Base-by-base conservation (phyloP, 139 green algal genomes). In the Chlamydomonas sp. region DNA sequence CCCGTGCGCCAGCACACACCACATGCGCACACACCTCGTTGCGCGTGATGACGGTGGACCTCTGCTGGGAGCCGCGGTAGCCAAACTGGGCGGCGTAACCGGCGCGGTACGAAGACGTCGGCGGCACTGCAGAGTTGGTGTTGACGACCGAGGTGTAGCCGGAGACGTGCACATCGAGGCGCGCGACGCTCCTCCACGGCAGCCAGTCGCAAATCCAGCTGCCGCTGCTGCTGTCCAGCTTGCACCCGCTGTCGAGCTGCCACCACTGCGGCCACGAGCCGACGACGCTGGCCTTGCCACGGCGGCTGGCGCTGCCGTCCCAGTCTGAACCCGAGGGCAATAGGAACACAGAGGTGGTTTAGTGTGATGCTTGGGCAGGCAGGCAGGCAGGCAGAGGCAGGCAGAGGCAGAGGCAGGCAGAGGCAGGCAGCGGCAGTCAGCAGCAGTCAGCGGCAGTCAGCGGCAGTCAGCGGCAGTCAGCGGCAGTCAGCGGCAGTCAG, bases 51-150 rank as follows among this genome's bases (percentile, higher is more conserved):
- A 36, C 72, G 64, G 85, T 82, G 37, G 24, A 74, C 2, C 81
- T 68, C 1, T 61, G 48, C 10, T 72, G 48, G 8, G n/a, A n/a
- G 4, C 58, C 58, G 1, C 54, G n/a, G 50, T 65, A 48, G 16
- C 82, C 82, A 73, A 85, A 88, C 49, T 78, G 74, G 1, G 80
- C 73, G 28, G 82, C 76, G 47, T 79, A 87, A 37, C 82, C 79
- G 3, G 61, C 33, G 13, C 49, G 30, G 70, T 76, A 70, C 36
- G 34, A 3, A 16, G 65, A 38, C 20, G 33, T 43, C 10, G 78
- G 74, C 3, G 74, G 65, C 37, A 81, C 67, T 31, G 77, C 67
- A 35, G 28, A 63, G 60, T 47, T 43, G 6, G 28, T 70, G 48
- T 68, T 36, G 37, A 77, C 71, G 28, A 69, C 57, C 30, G 67